Percentiles rank a stretch among this genome's conserved stretches.
These are phyloP conservation scores for Capronia americana DNA, from an alignment of 2,329 filamentous ascomycete species.

Conservation along the genomic window DNA sequence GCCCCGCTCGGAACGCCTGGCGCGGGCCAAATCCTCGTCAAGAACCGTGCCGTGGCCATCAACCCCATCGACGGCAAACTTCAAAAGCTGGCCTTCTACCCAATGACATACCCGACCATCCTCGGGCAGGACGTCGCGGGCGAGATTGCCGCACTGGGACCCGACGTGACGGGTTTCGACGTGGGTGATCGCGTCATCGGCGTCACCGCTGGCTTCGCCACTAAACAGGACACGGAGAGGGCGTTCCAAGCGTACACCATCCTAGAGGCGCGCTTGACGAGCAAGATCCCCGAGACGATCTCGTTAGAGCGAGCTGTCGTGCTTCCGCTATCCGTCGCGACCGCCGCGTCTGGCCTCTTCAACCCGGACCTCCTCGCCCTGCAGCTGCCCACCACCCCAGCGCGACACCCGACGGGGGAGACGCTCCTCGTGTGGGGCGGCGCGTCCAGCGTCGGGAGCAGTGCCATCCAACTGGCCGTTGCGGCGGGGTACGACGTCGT, in stretches of 20 bases:
- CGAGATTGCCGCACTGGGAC: conserved; percentile 27
- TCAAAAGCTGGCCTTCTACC: conserved; percentile 38
- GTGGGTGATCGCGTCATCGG: conserved; percentile 43
- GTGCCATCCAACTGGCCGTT: conserved; percentile 50
- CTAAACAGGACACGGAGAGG: conserved; percentile 34
- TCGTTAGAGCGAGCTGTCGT: conserved; percentile 45
- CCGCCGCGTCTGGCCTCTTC: conserved; percentile 46
- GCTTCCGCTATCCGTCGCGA: conserved; percentile 45
- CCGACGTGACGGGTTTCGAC: conserved; percentile 40
- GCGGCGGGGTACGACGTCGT: conserved; percentile 48
- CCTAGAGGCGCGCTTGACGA: conserved; percentile 33
- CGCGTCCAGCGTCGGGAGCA: conserved; percentile 51
- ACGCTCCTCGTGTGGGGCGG: conserved; percentile 52
- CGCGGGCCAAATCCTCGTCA: conserved; percentile 37
- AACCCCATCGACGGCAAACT: conserved; percentile 47
- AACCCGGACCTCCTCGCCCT: conserved; percentile 38
- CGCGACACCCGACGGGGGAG: conserved; percentile 7
- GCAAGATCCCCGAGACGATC: conserved; percentile 44
- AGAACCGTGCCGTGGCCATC: conserved; percentile 41
- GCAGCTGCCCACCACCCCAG: conserved; percentile 34
- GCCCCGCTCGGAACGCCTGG: neutral
- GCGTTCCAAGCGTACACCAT: conserved; percentile 43
- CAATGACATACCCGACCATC: conserved; percentile 39
- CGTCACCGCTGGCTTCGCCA: conserved; percentile 27
- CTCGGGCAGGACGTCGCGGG: conserved; percentile 36